Evolutionary conservation across 129 eudicot species (phyloP).

Genomic region (Tagetes patula): DNA sequence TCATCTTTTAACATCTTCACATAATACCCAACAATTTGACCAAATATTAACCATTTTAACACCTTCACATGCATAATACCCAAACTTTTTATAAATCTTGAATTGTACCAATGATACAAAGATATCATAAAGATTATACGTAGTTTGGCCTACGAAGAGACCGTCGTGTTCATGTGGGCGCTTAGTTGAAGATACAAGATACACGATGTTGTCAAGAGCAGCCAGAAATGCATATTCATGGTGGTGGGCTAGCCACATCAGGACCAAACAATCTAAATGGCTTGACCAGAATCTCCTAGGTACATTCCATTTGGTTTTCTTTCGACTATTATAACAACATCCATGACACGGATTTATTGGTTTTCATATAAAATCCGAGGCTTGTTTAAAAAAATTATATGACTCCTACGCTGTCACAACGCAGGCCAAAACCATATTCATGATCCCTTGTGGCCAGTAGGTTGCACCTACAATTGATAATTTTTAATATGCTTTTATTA

Average conservation of each 20-base stretch:
- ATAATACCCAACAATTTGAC: conserved; percentile 15
- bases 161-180: not conserved
- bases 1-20: conserved; percentile 5
- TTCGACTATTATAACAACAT: not conserved
- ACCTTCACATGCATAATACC: not conserved
- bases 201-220: conserved; percentile 59
- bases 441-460: not conserved
- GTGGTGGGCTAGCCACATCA: conserved; percentile 85
- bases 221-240: conserved; percentile 72
- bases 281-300: conserved; percentile 64
- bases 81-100: conserved; percentile 1
- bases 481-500: not conserved
- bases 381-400: no score
- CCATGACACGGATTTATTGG: not conserved
- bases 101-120: not conserved
- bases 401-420: not conserved
- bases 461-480: not conserved
- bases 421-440: not conserved
- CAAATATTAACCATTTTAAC: conserved; percentile 8
- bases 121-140: not conserved
- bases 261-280: conserved; percentile 81
- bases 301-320: conserved; percentile 12
- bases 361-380: no score
- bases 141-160: not conserved
- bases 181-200: not conserved